Base-by-base conservation (phyloP, 768 basidiomycete species). In the Psilocybe azurescens region DNA sequence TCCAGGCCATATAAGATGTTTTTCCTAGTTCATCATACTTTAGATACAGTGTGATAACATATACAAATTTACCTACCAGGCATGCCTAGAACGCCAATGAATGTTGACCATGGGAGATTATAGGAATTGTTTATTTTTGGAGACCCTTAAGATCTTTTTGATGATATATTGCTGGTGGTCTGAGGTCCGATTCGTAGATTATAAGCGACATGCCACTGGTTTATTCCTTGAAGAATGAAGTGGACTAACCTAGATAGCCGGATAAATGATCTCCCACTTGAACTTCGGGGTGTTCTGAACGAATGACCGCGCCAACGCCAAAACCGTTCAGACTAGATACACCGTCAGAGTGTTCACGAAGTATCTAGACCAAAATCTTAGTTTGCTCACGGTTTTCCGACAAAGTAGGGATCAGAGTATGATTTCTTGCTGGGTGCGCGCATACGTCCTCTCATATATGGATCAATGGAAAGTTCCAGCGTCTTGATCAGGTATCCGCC, bases 51-150 rank as follows among this genome's bases (percentile, higher is more conserved):
- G 8, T 5, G 38, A 11, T 20, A 36, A 10, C 41, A 10, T 44
- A 6, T 11, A 5, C 41, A 39, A 18, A 16, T 10, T 2, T 5
- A 73, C 79, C 55, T 68, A 82, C 81, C 78, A 74, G 84, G 79
- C 83, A 86, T 86, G n/a, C 87, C 86, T 16, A 78, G 74, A 1
- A 81, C 79, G 10, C 87, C 85, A 30, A 85, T 66, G 64, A 79
- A 85, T 0, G 73, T 73, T 0, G 78, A 77, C 83, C 81, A 86
- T 0, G 85, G 83, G 3, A 87, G 70, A 5, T 77, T 74, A 33
- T 79, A 67, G 57, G 78, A 70, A 65, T 84, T 83, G 46, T 80
- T 61, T 44, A 84, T 60, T 7, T 79, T 1, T 52, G 48, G 48
- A 74, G 64, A 14, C 59, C 60, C 2, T 56, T 49, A 7, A 74